Evolutionary conservation across 805 yeast genomes (phyloP), one percentile per base, ranked within the genome.

Genomic region (Kuraishia hungarica): DNA sequence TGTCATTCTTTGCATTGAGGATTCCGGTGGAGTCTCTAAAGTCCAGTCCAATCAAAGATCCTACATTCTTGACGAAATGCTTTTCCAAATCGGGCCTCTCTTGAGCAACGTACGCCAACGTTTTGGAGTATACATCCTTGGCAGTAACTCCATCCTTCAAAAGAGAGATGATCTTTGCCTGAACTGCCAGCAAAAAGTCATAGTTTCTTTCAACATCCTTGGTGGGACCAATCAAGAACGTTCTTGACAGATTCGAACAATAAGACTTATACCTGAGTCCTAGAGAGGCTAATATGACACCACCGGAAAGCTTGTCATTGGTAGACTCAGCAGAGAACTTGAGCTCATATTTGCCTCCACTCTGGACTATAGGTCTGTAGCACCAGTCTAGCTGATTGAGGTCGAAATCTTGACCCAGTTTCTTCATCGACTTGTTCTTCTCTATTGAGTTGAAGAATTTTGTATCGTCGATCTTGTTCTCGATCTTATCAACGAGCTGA

Each of bases 21-120:
- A 90, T 76, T 59, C 88, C 82, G 1, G 85, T 73, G 0, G 92
- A 78, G 68, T 91, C 97, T 70, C 96, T 80, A 65, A 89, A 89
- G 64, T 90, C 97, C 58, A 93, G 79, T 57, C 98, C 98, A 55
- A 89, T 85, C 56, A 89, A 75, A 80, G 94, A 89, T 54, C 98
- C 98, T 59, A 86, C 80, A 63, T 89, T 89, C 64, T 87, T 87
- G 52, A 91, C 78, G 61, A 91, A 86, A 62, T 80, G 74, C 24
- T 72, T 64, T 39, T 76, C 83, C 62, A 93, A 73, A 21, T 83
- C 89, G 1, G 96, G 88, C 60, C 81, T 79, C 57, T 82, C 82
- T 20, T 77, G 69, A 61, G 80, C 77, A 57, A 92, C 78, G 61
- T 70, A 85, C 13, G 75, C 80, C n/a, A 82, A 55, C 0, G 89